Evolutionary conservation across 2,329 filamentous ascomycete genomes (phyloP).

Genomic region (Neofusicoccum kwambonambiense): DNA sequence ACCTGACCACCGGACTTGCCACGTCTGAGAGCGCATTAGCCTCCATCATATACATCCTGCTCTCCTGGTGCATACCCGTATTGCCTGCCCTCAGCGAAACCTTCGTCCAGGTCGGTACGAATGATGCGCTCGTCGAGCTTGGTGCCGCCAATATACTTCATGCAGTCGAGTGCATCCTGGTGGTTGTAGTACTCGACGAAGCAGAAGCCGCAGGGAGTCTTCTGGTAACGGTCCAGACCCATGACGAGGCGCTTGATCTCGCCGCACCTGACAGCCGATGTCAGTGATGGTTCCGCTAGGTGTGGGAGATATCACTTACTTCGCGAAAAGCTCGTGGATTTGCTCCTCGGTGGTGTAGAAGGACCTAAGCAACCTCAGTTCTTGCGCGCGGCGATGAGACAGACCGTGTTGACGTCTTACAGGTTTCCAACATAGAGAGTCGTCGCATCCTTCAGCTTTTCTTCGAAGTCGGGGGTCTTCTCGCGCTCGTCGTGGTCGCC

Average conservation of each 20-base stretch:
- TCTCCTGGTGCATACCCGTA: slow-evolving; percentile 63
- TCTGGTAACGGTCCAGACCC: slow-evolving; percentile 94
- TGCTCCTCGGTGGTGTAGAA: slow-evolving; percentile 99
- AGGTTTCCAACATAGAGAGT: slow-evolving; percentile 98
- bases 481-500: slow-evolving; percentile 55
- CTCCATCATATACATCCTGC: not conserved
- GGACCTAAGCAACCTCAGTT: slow-evolving; percentile 55
- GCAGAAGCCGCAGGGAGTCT: slow-evolving; percentile 98
- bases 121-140: slow-evolving; percentile 98
- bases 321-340: slow-evolving; percentile 93
- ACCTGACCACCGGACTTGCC: slow-evolving; percentile 97
- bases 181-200: slow-evolving; percentile 99
- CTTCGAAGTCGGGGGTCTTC: slow-evolving; percentile 61
- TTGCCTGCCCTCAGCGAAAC: slow-evolving; percentile 92
- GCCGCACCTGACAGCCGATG: slow-evolving; percentile 59
- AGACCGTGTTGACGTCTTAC: slow-evolving; percentile 49
- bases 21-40: slow-evolving; percentile 48
- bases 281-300: slow-evolving; percentile 7
- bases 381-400: not conserved
- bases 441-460: slow-evolving; percentile 81
- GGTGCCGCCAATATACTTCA: slow-evolving; percentile 98
- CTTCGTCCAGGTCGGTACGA: slow-evolving; percentile 89
- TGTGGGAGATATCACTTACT: slow-evolving; percentile 50
- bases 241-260: slow-evolving; percentile 98
- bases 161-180: slow-evolving; percentile 92